Evolutionary conservation across 352 stramenopile species (phyloP), one percentile per base, ranked within the genome.

Genomic region (Elongisporangium prolatum): DNA sequence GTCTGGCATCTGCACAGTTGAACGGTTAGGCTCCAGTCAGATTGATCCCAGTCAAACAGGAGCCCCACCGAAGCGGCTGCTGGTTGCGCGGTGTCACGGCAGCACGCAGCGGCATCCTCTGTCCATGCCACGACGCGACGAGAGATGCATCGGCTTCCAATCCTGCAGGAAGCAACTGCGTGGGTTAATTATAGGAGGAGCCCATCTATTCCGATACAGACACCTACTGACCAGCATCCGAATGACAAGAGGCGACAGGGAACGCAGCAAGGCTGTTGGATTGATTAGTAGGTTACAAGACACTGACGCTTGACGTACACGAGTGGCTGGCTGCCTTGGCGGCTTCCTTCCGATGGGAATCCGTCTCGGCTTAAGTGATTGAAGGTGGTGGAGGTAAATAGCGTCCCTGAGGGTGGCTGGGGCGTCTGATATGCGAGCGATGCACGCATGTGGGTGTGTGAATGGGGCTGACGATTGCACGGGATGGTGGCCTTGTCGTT

Each of bases 1-100:
- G 40, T 61, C 47, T 61, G 54, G 47, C 59, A 63, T 18, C 59
- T 69, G 34, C 37, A 40, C 11, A 44, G 34, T 17, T 17, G 0
- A 44, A 44, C 34, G 4, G 4, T 44, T 13, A 44, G 34, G 17
- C 34, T 44, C 3, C 10, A 44, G 34, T 17, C 34, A 44, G 34
- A 44, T 13, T 17, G 34, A 44, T 44, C 34, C 17, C 11, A 13
- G 11, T 44, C 10, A 13, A 44, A 17, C 34, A 44, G 11, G 10
- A 11, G 34, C 34, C 28, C 11, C 34, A 44, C 34, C 34, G 34
- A 44, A 44, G 34, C 34, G 34, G 34, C 9, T 9, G 34, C 34
- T 44, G 34, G 34, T 17, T 44, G 11, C 24, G 24, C 24, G 24
- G 24, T 7, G 24, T 34, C 4, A 7, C 4, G 24, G 24, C 24